Conservation (phyloP, 2,329 filamentous ascomycete genomes). For the Chaetomium globosum region DNA sequence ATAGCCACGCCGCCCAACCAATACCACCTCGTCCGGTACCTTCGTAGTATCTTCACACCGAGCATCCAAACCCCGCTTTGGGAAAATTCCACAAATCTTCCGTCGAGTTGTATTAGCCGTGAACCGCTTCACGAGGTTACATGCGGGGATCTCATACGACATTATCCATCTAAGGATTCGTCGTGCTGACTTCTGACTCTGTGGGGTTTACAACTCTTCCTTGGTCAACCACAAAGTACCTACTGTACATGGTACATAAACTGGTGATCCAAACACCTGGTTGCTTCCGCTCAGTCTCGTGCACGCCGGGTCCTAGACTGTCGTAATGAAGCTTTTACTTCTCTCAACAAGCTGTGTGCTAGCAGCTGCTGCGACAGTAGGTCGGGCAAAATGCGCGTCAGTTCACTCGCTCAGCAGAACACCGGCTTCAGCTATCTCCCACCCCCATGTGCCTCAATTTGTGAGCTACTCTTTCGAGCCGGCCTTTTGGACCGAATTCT, state of each 20-base stretch:
- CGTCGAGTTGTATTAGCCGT: background rate
- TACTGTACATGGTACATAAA: background rate
- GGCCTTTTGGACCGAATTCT: conserved; percentile 34
- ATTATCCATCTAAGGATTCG: background rate
- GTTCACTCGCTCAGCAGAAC: conserved; percentile 11
- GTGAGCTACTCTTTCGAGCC: conserved; percentile 34
- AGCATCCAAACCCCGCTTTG: background rate
- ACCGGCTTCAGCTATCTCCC: conserved; percentile 27
- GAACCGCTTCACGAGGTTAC: background rate
- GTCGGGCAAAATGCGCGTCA: background rate
- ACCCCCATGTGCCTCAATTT: conserved; percentile 29
- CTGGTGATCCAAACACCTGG: background rate
- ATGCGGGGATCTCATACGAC: background rate
- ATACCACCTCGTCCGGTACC: background rate
- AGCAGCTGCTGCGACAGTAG: background rate
- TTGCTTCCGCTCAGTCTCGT: background rate
- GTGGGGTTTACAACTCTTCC: background rate
- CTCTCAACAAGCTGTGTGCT: background rate
- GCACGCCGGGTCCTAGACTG: background rate
- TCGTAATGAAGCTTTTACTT: background rate
- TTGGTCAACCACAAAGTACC: background rate
- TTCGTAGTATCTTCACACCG: background rate
- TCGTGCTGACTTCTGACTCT: background rate
- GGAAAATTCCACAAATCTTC: background rate
- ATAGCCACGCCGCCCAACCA: background rate